These are phyloP conservation scores for Podaxis mareebaensis DNA, from an alignment of 768 basidiomycete species.

Conservation along the genomic window DNA sequence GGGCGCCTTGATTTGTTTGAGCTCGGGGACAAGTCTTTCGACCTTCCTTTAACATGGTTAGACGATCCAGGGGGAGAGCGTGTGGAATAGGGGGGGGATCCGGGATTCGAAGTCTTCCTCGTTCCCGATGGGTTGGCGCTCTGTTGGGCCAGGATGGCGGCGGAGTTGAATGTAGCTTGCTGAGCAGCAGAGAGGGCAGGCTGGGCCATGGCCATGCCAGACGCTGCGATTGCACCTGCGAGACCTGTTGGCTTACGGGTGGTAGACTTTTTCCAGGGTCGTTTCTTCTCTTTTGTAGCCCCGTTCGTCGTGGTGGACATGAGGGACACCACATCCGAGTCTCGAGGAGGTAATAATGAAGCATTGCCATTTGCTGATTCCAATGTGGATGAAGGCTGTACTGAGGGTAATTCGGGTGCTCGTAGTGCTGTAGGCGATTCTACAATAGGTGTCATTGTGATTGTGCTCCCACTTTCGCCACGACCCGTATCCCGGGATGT, in stretches of 20 bases:
- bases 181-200: slow-evolving; percentile 50
- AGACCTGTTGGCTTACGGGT: slow-evolving; percentile 56
- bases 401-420: slow-evolving; percentile 28
- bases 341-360: slow-evolving; percentile 18
- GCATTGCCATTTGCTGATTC: slow-evolving; percentile 17
- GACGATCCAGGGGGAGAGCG: slow-evolving; percentile 27
- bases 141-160: slow-evolving; percentile 3
- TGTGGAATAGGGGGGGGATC: slow-evolving; percentile 26
- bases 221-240: slow-evolving; percentile 68
- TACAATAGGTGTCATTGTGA: slow-evolving; percentile 34
- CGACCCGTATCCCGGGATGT: slow-evolving; percentile 16
- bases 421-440: slow-evolving; percentile 47
- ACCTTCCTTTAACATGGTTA: slow-evolving; percentile 10
- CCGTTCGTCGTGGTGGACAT: slow-evolving; percentile 25
- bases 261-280: slow-evolving; percentile 43
- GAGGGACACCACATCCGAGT: slow-evolving; percentile 24
- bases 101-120: slow-evolving; percentile 16
- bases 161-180: slow-evolving; percentile 26
- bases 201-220: slow-evolving; percentile 67
- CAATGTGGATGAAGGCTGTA: background rate
- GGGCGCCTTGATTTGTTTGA: slow-evolving; percentile 27
- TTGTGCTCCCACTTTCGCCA: slow-evolving; percentile 16
- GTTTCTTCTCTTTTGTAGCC: slow-evolving; percentile 33
- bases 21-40: slow-evolving; percentile 32
- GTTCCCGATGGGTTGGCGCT: background rate